Base-by-base conservation (phyloP, 345 rosid species). In the Citrus medica region DNA sequence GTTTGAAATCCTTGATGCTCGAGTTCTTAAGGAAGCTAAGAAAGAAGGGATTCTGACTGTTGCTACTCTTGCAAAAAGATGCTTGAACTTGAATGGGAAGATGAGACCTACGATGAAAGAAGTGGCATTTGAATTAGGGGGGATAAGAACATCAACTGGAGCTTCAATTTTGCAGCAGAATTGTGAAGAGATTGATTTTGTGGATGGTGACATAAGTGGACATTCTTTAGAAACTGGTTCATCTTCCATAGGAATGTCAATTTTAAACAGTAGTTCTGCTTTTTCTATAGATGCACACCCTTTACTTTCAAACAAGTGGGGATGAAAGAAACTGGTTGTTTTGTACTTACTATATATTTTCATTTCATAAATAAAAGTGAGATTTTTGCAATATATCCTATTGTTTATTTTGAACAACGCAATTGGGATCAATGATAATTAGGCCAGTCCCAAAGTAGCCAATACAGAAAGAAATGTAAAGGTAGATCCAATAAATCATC, bases 41-140 rank as follows among this genome's bases (percentile, higher is more conserved):
- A 27, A 58, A 42, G 78, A 74, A 46, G 76, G 14, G 28, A 69
- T 48, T 12, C 4, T 6, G 16, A 55, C 56, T 30, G 59, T 61
- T 21, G 79, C 82, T 13, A 69, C 48, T 4, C 48, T 80, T 17
- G 79, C 82, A 25, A 5, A 30, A 64, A 64, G 67, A 64, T 64
- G 67, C 33, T 17, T 64, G 67, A 30, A 64, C 19, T 7, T 64
- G 9, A 30, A 64, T 17, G 67, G 67, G 32, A 64, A 30, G 9
- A 28, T 16, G 67, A 64, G 67, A 16, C 67, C 67, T 30, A 13
- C 64, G 1, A 80, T 75, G 79, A 62, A 71, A 70, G 83, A 80
- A 58, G 78, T 79, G 37, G 51, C 68, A 7, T 40, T 38, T 24
- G 82, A 73, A 59, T 30, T 79, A 42, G 82, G 24, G 63, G 67